Conservation (phyloP, 371 early-diverging fungal species). For the Umbelopsis sp. region DNA sequence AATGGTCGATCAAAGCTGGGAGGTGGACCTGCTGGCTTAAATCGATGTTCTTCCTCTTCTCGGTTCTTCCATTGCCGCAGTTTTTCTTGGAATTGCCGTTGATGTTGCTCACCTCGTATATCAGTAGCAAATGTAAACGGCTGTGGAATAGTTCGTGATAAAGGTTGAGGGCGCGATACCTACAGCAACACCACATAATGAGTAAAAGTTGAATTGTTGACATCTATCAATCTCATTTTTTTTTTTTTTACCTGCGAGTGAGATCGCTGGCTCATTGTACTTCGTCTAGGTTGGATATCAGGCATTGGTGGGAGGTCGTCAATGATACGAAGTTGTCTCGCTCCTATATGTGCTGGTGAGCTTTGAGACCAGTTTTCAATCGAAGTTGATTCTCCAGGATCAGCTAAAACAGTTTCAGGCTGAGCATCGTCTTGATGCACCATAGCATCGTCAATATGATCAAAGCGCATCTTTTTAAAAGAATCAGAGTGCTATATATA, state of each 20-base stretch:
- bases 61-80: slow-evolving; percentile 23
- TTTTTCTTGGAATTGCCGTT: slow-evolving; percentile 26
- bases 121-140: slow-evolving; percentile 50
- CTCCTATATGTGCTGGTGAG: no score
- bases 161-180: background rate
- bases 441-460: no score
- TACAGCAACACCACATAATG: no score
- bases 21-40: slow-evolving; percentile 48
- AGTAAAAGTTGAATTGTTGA: background rate
- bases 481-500: no score
- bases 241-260: background rate
- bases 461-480: no score
- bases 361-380: background rate
- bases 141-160: slow-evolving; percentile 27
- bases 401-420: background rate
- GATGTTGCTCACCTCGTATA: slow-evolving; percentile 29
- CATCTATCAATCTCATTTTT: no score
- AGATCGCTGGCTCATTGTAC: background rate
- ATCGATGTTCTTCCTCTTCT: slow-evolving; percentile 18
- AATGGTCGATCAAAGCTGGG: slow-evolving; percentile 42
- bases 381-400: background rate
- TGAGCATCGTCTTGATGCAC: no score
- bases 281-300: background rate
- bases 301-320: slow-evolving; percentile 5
- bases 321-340: background rate